These are phyloP conservation scores for Alopecurus myosuroides DNA, from an alignment of 176 grass and related monocot genomes.

Conservation along the genomic window DNA sequence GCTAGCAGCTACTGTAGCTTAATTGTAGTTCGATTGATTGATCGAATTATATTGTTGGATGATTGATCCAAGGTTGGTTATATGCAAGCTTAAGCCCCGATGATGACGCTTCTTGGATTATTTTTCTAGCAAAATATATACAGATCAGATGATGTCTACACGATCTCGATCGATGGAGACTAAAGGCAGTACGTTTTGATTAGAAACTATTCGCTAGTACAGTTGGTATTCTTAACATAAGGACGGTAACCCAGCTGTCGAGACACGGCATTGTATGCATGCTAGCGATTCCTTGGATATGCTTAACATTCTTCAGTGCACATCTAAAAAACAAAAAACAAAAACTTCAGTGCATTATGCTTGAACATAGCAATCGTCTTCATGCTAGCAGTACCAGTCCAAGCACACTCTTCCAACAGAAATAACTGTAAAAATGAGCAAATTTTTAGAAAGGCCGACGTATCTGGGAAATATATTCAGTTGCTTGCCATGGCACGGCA, in stretches of 20 bases:
- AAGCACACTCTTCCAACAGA: neutral
- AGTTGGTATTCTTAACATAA: neutral
- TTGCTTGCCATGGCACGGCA: conserved; percentile 31
- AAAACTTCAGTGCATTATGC: neutral
- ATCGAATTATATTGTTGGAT: neutral
- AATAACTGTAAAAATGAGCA: neutral
- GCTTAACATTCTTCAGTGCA: neutral
- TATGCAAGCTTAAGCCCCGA: neutral
- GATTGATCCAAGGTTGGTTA: neutral
- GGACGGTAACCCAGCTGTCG: neutral
- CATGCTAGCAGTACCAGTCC: neutral
- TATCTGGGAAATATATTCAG: neutral
- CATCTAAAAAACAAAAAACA: no score
- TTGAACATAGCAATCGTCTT: neutral
- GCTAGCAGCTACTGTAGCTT: neutral
- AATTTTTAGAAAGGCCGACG: neutral
- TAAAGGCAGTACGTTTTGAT: neutral
- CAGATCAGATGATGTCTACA: neutral
- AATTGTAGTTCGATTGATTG: neutral
- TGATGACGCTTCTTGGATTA: neutral
- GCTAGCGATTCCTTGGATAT: neutral
- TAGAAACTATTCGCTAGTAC: neutral
- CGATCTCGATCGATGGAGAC: neutral
- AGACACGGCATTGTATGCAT: neutral
- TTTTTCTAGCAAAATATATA: neutral